Percentiles rank a stretch among this genome's conserved stretches.
Evolutionary conservation across 2,329 filamentous ascomycete species (phyloP).

Genomic region (Xylariales sp.): DNA sequence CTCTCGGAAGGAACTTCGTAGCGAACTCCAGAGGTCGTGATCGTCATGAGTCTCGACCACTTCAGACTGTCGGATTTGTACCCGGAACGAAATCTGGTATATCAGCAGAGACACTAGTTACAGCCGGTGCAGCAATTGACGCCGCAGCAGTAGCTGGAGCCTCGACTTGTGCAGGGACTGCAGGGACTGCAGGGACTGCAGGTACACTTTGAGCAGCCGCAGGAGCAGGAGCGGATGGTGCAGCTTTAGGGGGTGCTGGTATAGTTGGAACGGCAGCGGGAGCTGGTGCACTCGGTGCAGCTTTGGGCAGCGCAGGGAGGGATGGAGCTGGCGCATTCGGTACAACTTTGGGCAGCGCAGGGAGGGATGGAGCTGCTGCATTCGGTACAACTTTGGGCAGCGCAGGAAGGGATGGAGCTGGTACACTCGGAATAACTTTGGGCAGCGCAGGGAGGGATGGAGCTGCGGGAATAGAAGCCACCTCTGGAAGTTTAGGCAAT

Average conservation of each 20-base stretch:
- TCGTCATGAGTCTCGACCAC: too few species aligned
- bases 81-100: slow-evolving; percentile 7
- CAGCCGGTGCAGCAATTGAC: neutral
- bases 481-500: neutral
- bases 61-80: neutral
- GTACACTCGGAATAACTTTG: too few species aligned
- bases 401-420: too few species aligned
- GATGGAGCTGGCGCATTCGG: slow-evolving; percentile 1
- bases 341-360: too few species aligned
- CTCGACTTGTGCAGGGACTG: neutral
- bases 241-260: neutral
- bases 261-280: neutral
- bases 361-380: too few species aligned
- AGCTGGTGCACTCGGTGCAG: neutral
- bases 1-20: too few species aligned
- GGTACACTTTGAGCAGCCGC: neutral
- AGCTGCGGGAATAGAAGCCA: neutral
- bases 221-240: neutral
- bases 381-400: too few species aligned
- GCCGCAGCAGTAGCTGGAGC: neutral
- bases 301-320: neutral
- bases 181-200: neutral
- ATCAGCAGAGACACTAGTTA: neutral
- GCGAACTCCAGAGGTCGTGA: too few species aligned
- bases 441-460: too few species aligned